Percentiles rank a stretch among this genome's conserved stretches.
phyloP scores from a whole-genome alignment of 192 early-diverging fungal genomes.

The Gaertneriomyces sp. region DNA sequence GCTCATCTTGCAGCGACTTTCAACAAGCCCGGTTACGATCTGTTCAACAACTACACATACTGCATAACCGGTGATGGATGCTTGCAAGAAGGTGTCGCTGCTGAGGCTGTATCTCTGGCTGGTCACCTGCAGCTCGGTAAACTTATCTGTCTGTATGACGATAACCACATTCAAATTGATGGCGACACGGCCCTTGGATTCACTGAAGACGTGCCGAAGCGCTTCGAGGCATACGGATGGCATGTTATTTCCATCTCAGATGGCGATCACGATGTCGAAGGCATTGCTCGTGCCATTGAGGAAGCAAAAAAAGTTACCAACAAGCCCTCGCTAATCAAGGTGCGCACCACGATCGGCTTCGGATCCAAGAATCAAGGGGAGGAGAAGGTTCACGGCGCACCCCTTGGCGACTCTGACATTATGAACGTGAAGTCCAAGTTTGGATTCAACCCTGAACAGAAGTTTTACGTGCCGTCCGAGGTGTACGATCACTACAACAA shows the following conservation, averaged over 20 bases:
- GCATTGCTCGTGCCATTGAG: constrained; percentile 71
- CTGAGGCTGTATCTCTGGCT: constrained; percentile 88
- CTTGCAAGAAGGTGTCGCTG: constrained; percentile 94
- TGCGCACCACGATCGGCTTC: constrained; percentile 90
- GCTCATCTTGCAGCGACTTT: constrained; percentile 85
- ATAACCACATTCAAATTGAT: constrained; percentile 95
- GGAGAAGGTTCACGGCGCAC: constrained; percentile 88
- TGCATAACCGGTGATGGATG: constrained; percentile 92
- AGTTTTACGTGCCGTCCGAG: constrained; percentile 69
- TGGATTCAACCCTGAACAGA: constrained; percentile 74
- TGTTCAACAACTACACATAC: constrained; percentile 86
- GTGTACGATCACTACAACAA: constrained; percentile 51
- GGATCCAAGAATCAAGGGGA: constrained; percentile 86
- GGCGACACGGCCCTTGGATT: constrained; percentile 72
- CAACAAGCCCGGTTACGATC: constrained; percentile 80
- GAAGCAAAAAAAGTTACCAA: constrained; percentile 78
- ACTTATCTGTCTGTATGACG: constrained; percentile 92
- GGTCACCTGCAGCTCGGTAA: constrained; percentile 82
- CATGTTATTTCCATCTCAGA: constrained; percentile 73
- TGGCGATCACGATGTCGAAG: constrained; percentile 74
- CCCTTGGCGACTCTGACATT: constrained; percentile 78
- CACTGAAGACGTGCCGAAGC: constrained; percentile 85
- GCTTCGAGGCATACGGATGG: constrained; percentile 94
- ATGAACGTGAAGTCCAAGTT: constrained; percentile 64
- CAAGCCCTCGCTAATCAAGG: constrained; percentile 85